Evolutionary conservation across 495 filamentous ascomycete genomes (phyloP).

Genomic region (Elaphomyces granulatus): DNA sequence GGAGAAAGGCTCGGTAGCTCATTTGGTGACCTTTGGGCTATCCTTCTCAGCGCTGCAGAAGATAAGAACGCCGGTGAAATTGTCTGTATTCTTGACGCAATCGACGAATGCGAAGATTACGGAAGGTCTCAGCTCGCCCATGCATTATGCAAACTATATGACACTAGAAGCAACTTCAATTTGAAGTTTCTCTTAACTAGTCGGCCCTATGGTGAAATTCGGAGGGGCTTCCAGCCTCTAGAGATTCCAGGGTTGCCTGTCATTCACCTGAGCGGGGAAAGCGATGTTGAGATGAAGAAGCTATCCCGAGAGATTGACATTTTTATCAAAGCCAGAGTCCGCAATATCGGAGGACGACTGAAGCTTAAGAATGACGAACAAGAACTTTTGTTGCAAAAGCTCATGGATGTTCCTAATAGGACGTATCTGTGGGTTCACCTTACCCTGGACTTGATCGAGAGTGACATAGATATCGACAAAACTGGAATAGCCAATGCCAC

Average conservation of each 20-base stretch:
- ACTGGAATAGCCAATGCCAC: slow-evolving; percentile 10
- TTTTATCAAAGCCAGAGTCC: slow-evolving; percentile 21
- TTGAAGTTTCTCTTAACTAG: slow-evolving; percentile 38
- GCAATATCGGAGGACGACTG: slow-evolving; percentile 9
- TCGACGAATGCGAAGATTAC: slow-evolving; percentile 31
- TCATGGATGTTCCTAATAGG: slow-evolving; percentile 16
- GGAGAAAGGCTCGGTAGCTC: too few relatives aligned
- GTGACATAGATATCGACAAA: slow-evolving; percentile 9
- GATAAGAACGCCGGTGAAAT: slow-evolving; percentile 20
- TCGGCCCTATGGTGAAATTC: slow-evolving; percentile 30
- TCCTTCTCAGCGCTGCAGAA: slow-evolving; percentile 16
- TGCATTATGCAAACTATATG: slow-evolving; percentile 8
- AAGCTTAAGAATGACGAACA: slow-evolving; percentile 10
- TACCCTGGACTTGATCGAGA: slow-evolving; percentile 18
- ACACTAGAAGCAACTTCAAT: slow-evolving; percentile 3
- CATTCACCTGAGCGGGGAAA: slow-evolving; percentile 27
- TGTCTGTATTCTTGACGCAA: slow-evolving; percentile 29
- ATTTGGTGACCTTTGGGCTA: slow-evolving; percentile 29
- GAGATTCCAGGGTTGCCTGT: slow-evolving; percentile 11
- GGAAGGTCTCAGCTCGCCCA: slow-evolving; percentile 1
- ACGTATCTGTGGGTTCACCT: slow-evolving; percentile 36
- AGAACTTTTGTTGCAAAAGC: slow-evolving; percentile 10
- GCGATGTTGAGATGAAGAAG: slow-evolving; percentile 20
- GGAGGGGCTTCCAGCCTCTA: slow-evolving; percentile 14
- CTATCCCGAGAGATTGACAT: slow-evolving; percentile 31